Evolutionary conservation across 2,329 filamentous ascomycete genomes (phyloP), one percentile per base, ranked within the genome.

Genomic region (Phoma sp.): DNA sequence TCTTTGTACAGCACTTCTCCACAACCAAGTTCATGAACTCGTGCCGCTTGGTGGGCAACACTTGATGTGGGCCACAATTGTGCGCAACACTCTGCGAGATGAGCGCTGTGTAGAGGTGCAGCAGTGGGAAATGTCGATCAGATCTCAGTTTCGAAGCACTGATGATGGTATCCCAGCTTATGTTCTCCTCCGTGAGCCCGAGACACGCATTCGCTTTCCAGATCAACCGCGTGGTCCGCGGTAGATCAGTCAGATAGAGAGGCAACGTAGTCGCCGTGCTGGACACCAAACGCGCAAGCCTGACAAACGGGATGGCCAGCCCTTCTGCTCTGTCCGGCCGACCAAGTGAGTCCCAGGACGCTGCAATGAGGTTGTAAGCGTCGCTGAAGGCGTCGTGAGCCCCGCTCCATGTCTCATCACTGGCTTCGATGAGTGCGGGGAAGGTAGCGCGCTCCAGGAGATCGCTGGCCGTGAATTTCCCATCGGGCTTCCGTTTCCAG

Each of bases 91-190:
- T 59, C 42, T 72, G 71, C n/a, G 64, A 67, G 0, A 72, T 46
- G 22, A 71, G 58, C n/a, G 71, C 45, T 1, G 69, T 72, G 54
- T 68, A 72, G 2, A 71, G 52, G 29, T 72, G 66, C 13, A 73
- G 54, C 3, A 72, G 38, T 1, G 64, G 61, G 14, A 70, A 63
- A 42, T 68, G 60, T 18, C 55, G 61, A 3, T 51, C 30, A 7
- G 62, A 55, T 0, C 47, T 36, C 0, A 64, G 48, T 8, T 47
- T 33, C 0, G 65, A 54, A 0, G 69, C 68, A 46, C 66, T 59
- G 8, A 58, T 56, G n/a, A 73, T 47, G 11, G 44, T 39, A 5
- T 59, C 33, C 69, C 70, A 73, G n/a, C 49, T 56, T 7, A 70
- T 55, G 7, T 62, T 54, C 7, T 43, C 39, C 4, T 53, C 55